These are phyloP conservation scores for Priceomyces medius DNA, from an alignment of 805 yeast genomes.

Conservation along the genomic window DNA sequence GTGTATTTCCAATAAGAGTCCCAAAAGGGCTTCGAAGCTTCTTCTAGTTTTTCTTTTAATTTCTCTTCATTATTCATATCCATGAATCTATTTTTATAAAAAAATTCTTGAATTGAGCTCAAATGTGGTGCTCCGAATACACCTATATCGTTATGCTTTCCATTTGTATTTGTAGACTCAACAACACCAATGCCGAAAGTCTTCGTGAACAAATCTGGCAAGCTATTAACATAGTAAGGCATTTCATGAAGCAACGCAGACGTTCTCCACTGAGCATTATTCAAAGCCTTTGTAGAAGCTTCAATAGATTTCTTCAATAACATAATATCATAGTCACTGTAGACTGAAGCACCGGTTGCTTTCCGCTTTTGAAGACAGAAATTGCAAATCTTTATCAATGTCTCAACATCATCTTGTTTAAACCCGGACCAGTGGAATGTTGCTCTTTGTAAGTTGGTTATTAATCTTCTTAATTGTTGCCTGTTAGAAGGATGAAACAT, in stretches of 20 bases:
- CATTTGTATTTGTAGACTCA: conserved; percentile 12
- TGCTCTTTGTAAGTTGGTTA: conserved; percentile 61
- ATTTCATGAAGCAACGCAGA: conserved; percentile 63
- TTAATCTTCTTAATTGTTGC: conserved; percentile 51
- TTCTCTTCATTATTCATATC: conserved; percentile 24
- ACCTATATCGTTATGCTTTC: conserved; percentile 24
- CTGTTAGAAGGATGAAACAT: conserved; percentile 67
- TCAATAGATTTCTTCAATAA: conserved; percentile 46
- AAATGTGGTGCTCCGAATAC: conserved; percentile 64
- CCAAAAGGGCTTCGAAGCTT: conserved; percentile 51
- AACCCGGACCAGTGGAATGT: conserved; percentile 80
- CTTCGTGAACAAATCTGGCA: conserved; percentile 42
- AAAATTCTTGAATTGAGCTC: conserved; percentile 49
- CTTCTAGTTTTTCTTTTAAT: conserved; percentile 30
- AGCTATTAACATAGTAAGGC: conserved; percentile 50
- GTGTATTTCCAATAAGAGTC: conserved; percentile 48
- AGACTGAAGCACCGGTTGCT: conserved; percentile 22
- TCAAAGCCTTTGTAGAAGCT: conserved; percentile 49
- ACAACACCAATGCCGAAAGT: conserved; percentile 46
- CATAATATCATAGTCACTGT: conserved; percentile 35
- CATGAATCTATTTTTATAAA: conserved; percentile 51
- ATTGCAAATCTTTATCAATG: conserved; percentile 49
- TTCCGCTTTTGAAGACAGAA: conserved; percentile 40
- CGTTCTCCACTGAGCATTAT: conserved; percentile 56
- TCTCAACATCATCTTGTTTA: conserved; percentile 54